A percentile compares a stretch with the other conserved stretches of the same genome.
These are phyloP conservation scores for Ophiosphaerella narmari DNA, from an alignment of 2,329 filamentous ascomycete genomes.

Conservation along the genomic window DNA sequence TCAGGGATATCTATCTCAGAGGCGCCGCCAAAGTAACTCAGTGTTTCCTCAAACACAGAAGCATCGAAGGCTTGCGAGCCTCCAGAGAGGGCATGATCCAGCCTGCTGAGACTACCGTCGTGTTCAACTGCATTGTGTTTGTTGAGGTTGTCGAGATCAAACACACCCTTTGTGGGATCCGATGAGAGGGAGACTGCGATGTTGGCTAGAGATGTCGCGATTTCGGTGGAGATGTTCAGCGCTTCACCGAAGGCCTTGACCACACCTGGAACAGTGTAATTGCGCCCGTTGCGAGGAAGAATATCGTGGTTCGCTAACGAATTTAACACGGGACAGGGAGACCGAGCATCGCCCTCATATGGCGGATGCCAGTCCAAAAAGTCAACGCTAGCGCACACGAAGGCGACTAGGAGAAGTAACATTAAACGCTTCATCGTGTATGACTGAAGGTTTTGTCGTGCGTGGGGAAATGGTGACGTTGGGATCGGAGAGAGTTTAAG, in stretches of 20 bases:
- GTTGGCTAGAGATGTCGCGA: slow-evolving; percentile 28
- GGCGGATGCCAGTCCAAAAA: slow-evolving; percentile 24
- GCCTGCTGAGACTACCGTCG: slow-evolving; percentile 39
- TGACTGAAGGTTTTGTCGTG: neutral
- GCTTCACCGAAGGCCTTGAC: slow-evolving; percentile 25
- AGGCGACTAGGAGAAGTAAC: neutral
- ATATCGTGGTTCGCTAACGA: slow-evolving; percentile 41
- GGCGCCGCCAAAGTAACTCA: slow-evolving; percentile 6
- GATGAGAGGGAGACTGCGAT: slow-evolving; percentile 17
- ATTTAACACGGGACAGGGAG: slow-evolving; percentile 41
- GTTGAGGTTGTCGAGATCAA: slow-evolving; percentile 40
- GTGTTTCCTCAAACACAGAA: slow-evolving; percentile 23
- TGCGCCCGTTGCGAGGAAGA: slow-evolving; percentile 39
- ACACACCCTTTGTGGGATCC: slow-evolving; percentile 15
- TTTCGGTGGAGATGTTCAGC: slow-evolving; percentile 40
- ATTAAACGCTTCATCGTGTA: slow-evolving; percentile 5
- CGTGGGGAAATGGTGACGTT: too few species aligned
- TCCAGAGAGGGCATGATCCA: slow-evolving; percentile 28
- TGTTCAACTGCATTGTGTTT: slow-evolving; percentile 44
- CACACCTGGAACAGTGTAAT: slow-evolving; percentile 33
- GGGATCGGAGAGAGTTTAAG: too few species aligned
- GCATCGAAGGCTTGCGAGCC: slow-evolving; percentile 27
- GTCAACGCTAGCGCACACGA: slow-evolving; percentile 3
- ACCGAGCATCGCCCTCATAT: slow-evolving; percentile 13
- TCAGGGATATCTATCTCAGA: slow-evolving; percentile 3